phyloP scores from a whole-genome alignment of 2,329 filamentous ascomycete genomes.

The Pezicula radicicola region DNA sequence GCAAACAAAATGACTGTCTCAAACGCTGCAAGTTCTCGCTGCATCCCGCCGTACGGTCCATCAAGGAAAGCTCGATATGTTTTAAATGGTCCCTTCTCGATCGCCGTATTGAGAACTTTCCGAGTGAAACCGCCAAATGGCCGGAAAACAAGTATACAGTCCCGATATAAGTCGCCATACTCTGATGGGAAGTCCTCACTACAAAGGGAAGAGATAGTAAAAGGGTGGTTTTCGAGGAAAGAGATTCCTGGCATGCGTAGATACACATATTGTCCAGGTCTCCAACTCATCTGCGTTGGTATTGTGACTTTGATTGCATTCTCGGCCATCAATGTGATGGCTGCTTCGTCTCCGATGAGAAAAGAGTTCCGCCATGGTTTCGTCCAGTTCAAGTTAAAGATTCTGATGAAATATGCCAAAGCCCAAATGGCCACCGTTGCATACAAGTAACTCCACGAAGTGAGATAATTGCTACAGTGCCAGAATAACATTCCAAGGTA shows the following conservation, averaged over 20 bases:
- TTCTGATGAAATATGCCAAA: slow-evolving; percentile 67
- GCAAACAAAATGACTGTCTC: slow-evolving; percentile 92
- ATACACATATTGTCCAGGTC: slow-evolving; percentile 92
- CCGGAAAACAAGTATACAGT: slow-evolving; percentile 88
- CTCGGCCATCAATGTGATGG: slow-evolving; percentile 84
- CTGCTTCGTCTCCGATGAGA: slow-evolving; percentile 86
- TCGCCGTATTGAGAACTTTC: slow-evolving; percentile 76
- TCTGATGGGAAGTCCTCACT: slow-evolving; percentile 91
- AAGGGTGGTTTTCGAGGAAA: slow-evolving; percentile 88
- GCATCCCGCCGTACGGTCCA: slow-evolving; percentile 93
- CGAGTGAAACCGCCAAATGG: slow-evolving; percentile 90
- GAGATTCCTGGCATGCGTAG: slow-evolving; percentile 92
- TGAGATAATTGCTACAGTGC: slow-evolving; percentile 91
- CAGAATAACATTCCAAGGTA: slow-evolving; percentile 88
- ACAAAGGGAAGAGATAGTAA: slow-evolving; percentile 90
- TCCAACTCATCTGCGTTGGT: slow-evolving; percentile 89
- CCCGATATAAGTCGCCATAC: slow-evolving; percentile 83
- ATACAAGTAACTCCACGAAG: slow-evolving; percentile 86
- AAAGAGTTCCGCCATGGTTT: slow-evolving; percentile 77
- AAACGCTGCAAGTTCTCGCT: slow-evolving; percentile 83
- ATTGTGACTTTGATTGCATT: slow-evolving; percentile 96
- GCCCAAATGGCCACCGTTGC: slow-evolving; percentile 78
- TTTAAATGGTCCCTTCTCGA: slow-evolving; percentile 84
- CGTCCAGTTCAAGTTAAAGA: slow-evolving; percentile 89
- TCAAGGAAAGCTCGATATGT: slow-evolving; percentile 92